Evolutionary conservation across 2,329 filamentous ascomycete genomes (phyloP), one percentile per base, ranked within the genome.

Genomic region (Capronia americana): DNA sequence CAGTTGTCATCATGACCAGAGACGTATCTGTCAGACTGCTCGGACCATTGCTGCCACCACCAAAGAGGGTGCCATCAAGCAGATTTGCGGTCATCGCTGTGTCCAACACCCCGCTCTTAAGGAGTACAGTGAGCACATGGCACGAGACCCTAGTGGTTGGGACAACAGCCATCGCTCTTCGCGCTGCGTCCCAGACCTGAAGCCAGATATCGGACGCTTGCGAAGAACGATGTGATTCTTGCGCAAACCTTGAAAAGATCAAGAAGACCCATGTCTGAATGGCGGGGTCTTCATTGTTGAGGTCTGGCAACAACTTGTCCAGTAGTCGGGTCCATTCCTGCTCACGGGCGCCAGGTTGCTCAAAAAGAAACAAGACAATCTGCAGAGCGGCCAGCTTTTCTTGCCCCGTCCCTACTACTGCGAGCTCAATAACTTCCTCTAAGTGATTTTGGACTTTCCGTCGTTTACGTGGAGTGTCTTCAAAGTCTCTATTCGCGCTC

Each of bases 21-120:
- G 92, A 90, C 1, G 92, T 88, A 75, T 98, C 95, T n/a, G 89
- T 89, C 20, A 97, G 80, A 23, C 88, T 77, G 1, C 88, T 87
- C 7, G 95, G 94, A 0, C 93, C 93, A 75, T 90, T 94, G 41
- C 94, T 83, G 73, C 96, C 93, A 54, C 92, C 88, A 24, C 69
- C 64, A 30, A 70, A 70, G 2, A 70, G 28, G 28, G 63, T 63
- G 53, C 30, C 66, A 32, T 67, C 70, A 58, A 66, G 26, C 20
- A 55, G 46, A 44, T 23, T 50, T 38, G 48, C 66, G 41, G 28
- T 65, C 51, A 63, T 51, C 17, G 56, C 30, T 3, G 65, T 41
- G 5, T 50, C 34, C 17, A 70, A 38, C 32, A 66, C 14, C 12
- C 63, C 57, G 28, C 51, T 28, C n/a, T 60, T 38, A 24, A 72